These are phyloP conservation scores for Xylogone sp. DNA, from an alignment of 2,329 filamentous ascomycete species.

Conservation along the genomic window DNA sequence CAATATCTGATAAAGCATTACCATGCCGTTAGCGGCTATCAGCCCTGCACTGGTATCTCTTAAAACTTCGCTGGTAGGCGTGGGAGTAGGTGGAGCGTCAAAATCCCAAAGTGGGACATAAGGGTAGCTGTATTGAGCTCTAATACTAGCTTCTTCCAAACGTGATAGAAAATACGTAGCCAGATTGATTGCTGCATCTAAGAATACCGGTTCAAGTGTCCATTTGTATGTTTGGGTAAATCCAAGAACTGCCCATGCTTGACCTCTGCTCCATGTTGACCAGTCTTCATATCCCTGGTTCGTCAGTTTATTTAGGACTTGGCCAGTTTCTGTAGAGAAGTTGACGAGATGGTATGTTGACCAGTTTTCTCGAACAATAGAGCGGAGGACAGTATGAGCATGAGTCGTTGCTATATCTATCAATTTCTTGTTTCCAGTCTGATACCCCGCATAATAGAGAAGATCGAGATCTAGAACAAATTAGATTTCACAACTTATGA, in stretches of 20 bases:
- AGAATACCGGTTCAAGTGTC: constrained; percentile 39
- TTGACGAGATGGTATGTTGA: constrained; percentile 37
- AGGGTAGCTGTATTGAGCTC: constrained; percentile 4
- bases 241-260: constrained; percentile 18
- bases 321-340: constrained; percentile 32
- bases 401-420: constrained; percentile 29
- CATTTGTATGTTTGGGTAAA: constrained; percentile 42
- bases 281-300: constrained; percentile 35
- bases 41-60: constrained; percentile 35
- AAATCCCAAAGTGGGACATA: constrained; percentile 41
- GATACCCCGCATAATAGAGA: constrained; percentile 28
- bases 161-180: constrained; percentile 44
- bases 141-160: constrained; percentile 24
- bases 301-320: constrained; percentile 32
- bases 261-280: constrained; percentile 32
- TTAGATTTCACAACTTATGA: no score
- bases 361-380: constrained; percentile 28
- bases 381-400: constrained; percentile 27
- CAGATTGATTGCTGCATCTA: constrained; percentile 38
- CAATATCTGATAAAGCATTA: constrained; percentile 34
- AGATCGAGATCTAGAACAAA: constrained; percentile 25
- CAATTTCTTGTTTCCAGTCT: constrained; percentile 23
- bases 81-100: constrained; percentile 35
- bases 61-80: constrained; percentile 19
- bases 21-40: constrained; percentile 39